A percentile compares a stretch with the other conserved stretches of the same genome.
Evolutionary conservation across 441 rosid species (phyloP).

Genomic region (Kokia cookei): DNA sequence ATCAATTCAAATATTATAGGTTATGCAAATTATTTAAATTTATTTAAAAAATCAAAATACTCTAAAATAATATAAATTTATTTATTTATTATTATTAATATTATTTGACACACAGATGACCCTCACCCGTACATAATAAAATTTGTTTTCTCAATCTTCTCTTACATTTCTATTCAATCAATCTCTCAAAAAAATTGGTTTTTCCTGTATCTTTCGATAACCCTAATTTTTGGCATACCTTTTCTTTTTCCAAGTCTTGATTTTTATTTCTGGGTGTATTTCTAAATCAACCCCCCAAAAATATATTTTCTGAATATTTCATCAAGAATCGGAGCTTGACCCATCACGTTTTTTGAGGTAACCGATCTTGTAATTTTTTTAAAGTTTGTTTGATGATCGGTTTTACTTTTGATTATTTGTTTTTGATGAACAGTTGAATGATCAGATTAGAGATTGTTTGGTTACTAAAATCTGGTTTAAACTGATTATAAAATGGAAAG

Average conservation of each 20-base stretch:
- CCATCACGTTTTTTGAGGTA: conserved; percentile 11
- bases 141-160: neutral
- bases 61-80: no score
- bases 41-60: no score
- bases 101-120: no score
- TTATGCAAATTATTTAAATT: no score
- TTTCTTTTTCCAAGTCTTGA: neutral
- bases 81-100: no score
- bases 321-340: conserved; percentile 7
- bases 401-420: neutral
- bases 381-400: conserved; percentile 24
- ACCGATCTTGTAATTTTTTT: conserved; percentile 30
- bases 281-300: neutral
- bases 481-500: neutral
- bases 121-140: neutral
- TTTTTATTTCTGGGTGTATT: neutral
- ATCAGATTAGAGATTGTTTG: conserved; percentile 19
- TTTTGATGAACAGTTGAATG: conserved; percentile 13
- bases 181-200: neutral
- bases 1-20: no score
- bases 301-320: neutral
- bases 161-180: neutral
- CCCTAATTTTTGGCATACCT: neutral
- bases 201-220: neutral
- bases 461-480: conserved; percentile 3